phyloP scores from a whole-genome alignment of 352 stramenopile species.

The Saprolegnia diclina region DNA sequence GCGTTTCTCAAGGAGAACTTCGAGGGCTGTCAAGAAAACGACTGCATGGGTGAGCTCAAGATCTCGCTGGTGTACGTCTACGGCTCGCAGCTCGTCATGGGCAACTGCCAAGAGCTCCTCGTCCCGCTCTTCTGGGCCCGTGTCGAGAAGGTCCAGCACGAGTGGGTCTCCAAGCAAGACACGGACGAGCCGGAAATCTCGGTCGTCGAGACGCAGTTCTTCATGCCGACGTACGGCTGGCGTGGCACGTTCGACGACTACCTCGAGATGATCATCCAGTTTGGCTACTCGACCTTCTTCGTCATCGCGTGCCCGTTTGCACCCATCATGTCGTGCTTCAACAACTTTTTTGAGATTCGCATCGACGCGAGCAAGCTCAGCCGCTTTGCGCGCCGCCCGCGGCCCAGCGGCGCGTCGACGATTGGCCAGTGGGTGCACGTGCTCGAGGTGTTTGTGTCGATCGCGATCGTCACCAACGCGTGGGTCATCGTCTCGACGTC shows the following conservation, averaged over 20 bases:
- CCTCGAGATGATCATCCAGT: conserved; percentile 89
- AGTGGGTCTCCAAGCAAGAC: conserved; percentile 34
- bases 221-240: conserved; percentile 81
- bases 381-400: conserved; percentile 68
- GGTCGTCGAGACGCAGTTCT: conserved; percentile 60
- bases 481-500: conserved; percentile 90
- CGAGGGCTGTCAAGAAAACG: conserved; percentile 53
- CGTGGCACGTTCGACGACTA: conserved; percentile 89
- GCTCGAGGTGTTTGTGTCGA: conserved; percentile 83
- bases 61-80: conserved; percentile 91
- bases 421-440: conserved; percentile 92
- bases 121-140: conserved; percentile 63
- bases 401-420: conserved; percentile 69
- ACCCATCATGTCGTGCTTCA: conserved; percentile 85
- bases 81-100: conserved; percentile 76
- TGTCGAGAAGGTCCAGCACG: conserved; percentile 47
- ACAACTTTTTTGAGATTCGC: conserved; percentile 91
- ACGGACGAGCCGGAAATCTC: conserved; percentile 14
- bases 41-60: conserved; percentile 87
- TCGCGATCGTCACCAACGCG: conserved; percentile 91
- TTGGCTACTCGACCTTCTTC: conserved; percentile 85
- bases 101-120: conserved; percentile 71
- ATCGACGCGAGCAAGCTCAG: conserved; percentile 83
- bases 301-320: conserved; percentile 91
- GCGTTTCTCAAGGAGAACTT: conserved; percentile 88